These are phyloP conservation scores for Triticum urartu DNA, from an alignment of 176 grass and related monocot genomes.

Conservation along the genomic window DNA sequence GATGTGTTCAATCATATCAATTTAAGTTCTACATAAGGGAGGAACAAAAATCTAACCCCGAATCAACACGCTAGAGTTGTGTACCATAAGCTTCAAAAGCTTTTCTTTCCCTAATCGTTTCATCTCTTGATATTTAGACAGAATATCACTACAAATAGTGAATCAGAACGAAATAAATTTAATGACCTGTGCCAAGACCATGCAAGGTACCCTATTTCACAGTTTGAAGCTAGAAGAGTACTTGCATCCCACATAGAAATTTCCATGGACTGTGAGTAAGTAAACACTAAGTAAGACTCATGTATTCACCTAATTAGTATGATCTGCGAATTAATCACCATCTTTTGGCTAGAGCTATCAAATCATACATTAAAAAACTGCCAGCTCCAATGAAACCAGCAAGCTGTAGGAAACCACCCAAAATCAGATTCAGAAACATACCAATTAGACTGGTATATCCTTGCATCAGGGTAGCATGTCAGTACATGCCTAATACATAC, in stretches of 20 bases:
- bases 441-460: background rate
- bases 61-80: background rate
- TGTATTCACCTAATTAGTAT: constrained; percentile 3
- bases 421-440: background rate
- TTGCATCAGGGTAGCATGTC: background rate
- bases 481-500: background rate
- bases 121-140: background rate
- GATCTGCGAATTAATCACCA: background rate
- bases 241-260: background rate
- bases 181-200: background rate
- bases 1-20: background rate
- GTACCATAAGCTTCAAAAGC: background rate
- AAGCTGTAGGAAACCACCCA: background rate
- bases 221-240: background rate
- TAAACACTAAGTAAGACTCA: background rate
- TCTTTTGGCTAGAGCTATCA: background rate
- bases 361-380: background rate
- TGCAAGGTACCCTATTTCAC: background rate
- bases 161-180: background rate
- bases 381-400: background rate
- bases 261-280: background rate
- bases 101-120: background rate
- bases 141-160: background rate
- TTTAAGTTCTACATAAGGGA: background rate
- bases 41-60: background rate